Evolutionary conservation across 257 asterid species (phyloP), one percentile per base, ranked within the genome.

Genomic region (Coffea eugenioides): DNA sequence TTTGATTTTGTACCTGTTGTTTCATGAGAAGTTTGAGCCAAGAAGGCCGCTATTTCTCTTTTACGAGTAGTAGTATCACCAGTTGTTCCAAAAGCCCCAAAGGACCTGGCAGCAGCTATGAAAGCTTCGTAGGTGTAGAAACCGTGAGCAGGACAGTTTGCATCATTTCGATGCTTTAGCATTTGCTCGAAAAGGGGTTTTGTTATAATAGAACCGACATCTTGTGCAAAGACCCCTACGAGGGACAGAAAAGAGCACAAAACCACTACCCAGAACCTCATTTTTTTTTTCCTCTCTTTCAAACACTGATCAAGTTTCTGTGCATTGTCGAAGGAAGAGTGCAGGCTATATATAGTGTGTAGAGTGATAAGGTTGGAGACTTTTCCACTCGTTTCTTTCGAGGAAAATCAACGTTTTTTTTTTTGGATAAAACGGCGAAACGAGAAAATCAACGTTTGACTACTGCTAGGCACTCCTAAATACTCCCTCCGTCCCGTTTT

Each of bases 1-100:
- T 41, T 3, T 66, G 2, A 73, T 36, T 51, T 11, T 18, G 75
- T 6, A 85, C 85, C 89, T 21, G 83, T 85, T 15, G 87, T 85
- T 41, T 85, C 89, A 0, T 83, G 89, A 23, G 89, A 86, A 16
- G 85, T 83, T 69, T 86, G 89, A 20, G 80, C 88, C 18, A 85
- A 75, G 46, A 85, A 85, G 18, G 86, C 86, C 20, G 86, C 86
- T 15, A 83, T 70, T 61, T 86, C 85, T 48, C 82, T 78, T 77
- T 78, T 86, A 18, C 83, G 79, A 2, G 86, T 71, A 7, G 59
- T 36, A 15, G 41, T 6, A 56, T 82, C 81, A 10, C 89, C 89
- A 5, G 85, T 78, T n/a, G 89, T 86, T 51, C 87, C 89, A 56
- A 86, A 86, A 20, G 52, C 85, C 39, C 46, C 51, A 52, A 74